Evolutionary conservation across 2,329 filamentous ascomycete genomes (phyloP), one percentile per base, ranked within the genome.

Genomic region (Setomelanomma holmii): DNA sequence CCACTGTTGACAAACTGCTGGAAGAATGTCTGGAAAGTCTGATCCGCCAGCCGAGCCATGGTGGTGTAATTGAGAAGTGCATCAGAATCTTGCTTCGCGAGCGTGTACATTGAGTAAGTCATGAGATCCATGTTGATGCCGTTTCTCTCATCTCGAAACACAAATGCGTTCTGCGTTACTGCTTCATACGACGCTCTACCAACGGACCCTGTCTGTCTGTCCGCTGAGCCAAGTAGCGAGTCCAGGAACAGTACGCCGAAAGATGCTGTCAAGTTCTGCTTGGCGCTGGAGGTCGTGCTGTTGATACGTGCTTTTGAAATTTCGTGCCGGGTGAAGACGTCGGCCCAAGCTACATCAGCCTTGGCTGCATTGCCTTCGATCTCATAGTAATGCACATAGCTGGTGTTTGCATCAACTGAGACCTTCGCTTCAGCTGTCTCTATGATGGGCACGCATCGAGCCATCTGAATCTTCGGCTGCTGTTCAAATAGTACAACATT

Each of bases 51-150:
- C 0, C 1, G 8, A 1, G 48, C 24, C 4, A 61, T 40, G 1
- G 52, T 57, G 1, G 46, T 44, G 42, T 61, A 55, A 33, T 63
- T 43, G 11, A 61, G 51, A 0, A 73, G 48, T 0, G 60, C 61
- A 8, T 47, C 16, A 1, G 60, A 30, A 20, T 71, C 41, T 21
- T 65, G 67, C 0, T 48, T 40, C 3, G 56, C 62, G n/a, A 67
- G 49, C 1, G 40, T 38, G 39, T 66, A 72, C 68, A 71, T 73
- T 5, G 56, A 39, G 16, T 71, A 65, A 8, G 60, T 60, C 68
- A 72, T 70, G 7, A 71, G 56, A 35, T 72, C 66, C 64, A 69
- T 63, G 45, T 71, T 69, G 2, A 67, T 43, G 0, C 69, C 68
- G 8, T 49, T 19, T 3, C 52, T 34, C 5, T 30, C 1, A 45